phyloP scores from a whole-genome alignment of 169 alveolate genomes.

The Plasmodium gonderi region DNA sequence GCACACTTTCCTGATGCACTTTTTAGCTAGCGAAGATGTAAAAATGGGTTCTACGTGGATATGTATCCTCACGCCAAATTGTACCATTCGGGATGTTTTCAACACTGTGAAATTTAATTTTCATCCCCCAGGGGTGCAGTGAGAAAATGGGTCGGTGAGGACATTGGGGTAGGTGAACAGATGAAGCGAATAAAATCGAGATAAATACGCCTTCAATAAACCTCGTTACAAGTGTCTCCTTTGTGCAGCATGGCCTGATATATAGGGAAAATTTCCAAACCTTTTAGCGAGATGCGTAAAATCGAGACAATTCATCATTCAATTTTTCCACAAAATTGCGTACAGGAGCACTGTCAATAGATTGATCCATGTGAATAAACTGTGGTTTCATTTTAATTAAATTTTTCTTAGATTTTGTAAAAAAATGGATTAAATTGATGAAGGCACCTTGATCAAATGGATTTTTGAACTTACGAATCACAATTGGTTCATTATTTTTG shows the following conservation, averaged over 20 bases:
- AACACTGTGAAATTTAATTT: neutral
- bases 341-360: constrained; percentile 1
- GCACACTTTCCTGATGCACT: neutral
- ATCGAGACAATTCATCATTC: neutral
- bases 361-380: constrained; percentile 18
- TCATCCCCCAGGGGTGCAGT: neutral
- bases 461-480: constrained; percentile 34
- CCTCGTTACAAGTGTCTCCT: neutral
- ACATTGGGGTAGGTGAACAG: too few species aligned
- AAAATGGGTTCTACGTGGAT: neutral
- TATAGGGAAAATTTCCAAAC: neutral
- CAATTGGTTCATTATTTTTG: constrained; percentile 46
- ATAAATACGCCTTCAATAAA: too few species aligned
- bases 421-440: constrained; percentile 20
- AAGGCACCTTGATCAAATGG: constrained; percentile 54
- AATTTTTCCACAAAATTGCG: constrained; percentile 37
- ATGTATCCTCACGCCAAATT: constrained; percentile 12
- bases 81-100: neutral
- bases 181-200: neutral
- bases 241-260: neutral
- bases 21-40: neutral
- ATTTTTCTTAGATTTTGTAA: constrained; percentile 29
- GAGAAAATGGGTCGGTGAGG: neutral
- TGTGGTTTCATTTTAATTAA: neutral
- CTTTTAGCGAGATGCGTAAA: neutral